Conservation (phyloP, 2,329 filamentous ascomycete species). For the Aspergillus ruber region DNA sequence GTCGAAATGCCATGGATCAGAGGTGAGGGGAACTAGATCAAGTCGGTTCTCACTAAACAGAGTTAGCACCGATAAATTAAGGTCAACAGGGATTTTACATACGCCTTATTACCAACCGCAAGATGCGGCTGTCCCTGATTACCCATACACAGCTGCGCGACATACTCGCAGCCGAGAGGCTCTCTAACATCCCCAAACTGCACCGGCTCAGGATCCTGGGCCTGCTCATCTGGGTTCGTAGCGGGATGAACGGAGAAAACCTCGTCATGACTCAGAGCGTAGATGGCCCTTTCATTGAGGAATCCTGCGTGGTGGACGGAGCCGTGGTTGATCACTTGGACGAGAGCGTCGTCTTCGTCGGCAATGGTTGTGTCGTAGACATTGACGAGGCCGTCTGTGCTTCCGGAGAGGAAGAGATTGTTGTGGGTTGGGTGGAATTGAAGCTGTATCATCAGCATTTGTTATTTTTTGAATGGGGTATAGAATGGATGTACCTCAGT, state of each 20-base stretch:
- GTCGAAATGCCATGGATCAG: constrained; percentile 35
- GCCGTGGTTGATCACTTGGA: constrained; percentile 57
- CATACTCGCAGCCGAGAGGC: constrained; percentile 52
- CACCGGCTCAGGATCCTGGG: constrained; percentile 38
- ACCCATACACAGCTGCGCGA: constrained; percentile 48
- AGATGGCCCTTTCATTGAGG: constrained; percentile 47
- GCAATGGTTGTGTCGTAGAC: constrained; percentile 53
- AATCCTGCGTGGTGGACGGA: constrained; percentile 59
- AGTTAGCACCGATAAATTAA: background rate
- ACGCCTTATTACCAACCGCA: constrained; percentile 47
- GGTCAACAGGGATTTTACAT: no score
- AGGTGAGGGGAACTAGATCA: constrained; percentile 36
- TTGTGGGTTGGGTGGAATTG: constrained; percentile 48
- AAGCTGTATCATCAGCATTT: constrained; percentile 26
- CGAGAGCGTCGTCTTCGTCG: constrained; percentile 57
- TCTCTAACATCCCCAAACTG: constrained; percentile 53
- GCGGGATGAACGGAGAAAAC: constrained; percentile 53
- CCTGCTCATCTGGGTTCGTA: constrained; percentile 44
- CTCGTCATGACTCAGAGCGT: constrained; percentile 58
- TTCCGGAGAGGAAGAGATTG: constrained; percentile 52
- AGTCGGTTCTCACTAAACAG: constrained; percentile 31
- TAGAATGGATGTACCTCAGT: constrained; percentile 44
- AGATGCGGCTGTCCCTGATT: constrained; percentile 36
- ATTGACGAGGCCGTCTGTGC: constrained; percentile 58
- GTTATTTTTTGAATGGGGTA: background rate